phyloP scores from a whole-genome alignment of 495 filamentous ascomycete species.

The Hyaloscypha variabilis region DNA sequence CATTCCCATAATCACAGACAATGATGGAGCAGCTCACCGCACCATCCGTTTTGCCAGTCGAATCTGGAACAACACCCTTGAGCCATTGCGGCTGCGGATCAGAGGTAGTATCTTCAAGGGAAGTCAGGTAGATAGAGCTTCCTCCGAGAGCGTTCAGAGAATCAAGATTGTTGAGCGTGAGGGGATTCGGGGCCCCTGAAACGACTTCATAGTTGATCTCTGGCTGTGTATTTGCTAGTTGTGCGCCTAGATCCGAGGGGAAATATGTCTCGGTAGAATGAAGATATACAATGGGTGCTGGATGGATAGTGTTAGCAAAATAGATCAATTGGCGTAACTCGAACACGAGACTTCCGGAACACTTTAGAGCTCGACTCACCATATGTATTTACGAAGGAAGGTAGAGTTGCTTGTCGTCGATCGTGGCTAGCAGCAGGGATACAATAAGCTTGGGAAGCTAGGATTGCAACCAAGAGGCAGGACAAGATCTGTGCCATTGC shows the following conservation, averaged over 20 bases:
- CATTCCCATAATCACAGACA: constrained; percentile 29
- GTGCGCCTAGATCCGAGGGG: constrained; percentile 87
- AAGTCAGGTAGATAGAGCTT: constrained; percentile 44
- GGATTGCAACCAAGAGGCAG: no score
- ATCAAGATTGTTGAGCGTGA: constrained; percentile 65
- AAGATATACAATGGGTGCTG: constrained; percentile 85
- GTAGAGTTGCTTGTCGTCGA: no score
- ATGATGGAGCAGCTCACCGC: constrained; percentile 30
- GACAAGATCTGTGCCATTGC: no score
- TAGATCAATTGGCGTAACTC: no score
- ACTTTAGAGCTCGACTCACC: no score
- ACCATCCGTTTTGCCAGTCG: constrained; percentile 20
- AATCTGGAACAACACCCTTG: constrained; percentile 19
- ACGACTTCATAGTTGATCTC: constrained; percentile 69
- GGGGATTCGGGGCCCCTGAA: constrained; percentile 52
- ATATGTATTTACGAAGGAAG: no score
- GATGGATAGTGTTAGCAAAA: background rate
- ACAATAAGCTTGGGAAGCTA: no score
- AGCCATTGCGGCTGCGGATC: constrained; percentile 1
- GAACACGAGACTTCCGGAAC: no score
- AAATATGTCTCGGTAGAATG: constrained; percentile 87
- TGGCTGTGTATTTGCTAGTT: constrained; percentile 76
- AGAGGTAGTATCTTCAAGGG: constrained; percentile 20
- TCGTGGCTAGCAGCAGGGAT: no score
- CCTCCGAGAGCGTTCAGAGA: constrained; percentile 49